phyloP scores from a whole-genome alignment of 176 grass and related monocot species.

The Carex littledalei region DNA sequence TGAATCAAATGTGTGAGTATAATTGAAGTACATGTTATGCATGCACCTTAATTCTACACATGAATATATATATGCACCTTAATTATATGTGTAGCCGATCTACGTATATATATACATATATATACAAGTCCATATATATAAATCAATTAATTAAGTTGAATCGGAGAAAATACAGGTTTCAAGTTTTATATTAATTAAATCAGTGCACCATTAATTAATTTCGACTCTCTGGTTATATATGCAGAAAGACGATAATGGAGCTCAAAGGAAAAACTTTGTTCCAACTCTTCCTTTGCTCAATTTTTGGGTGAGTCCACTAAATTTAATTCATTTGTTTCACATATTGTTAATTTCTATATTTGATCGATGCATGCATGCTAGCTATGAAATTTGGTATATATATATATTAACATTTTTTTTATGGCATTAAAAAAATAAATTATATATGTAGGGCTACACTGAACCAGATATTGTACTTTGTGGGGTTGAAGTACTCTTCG shows the following conservation, averaged over 20 bases:
- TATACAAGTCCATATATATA: not conserved
- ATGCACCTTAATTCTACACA: too few species aligned
- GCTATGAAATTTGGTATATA: not conserved
- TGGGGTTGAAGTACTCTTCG: conserved; percentile 70
- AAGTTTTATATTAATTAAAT: not conserved
- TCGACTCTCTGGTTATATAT: not conserved
- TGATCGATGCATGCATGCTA: not conserved
- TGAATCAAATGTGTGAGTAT: not conserved
- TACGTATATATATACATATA: not conserved
- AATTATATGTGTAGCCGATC: not conserved
- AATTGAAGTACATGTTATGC: not conserved
- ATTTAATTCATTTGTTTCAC: not conserved
- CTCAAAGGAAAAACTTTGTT: conserved; percentile 51
- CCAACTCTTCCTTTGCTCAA: conserved; percentile 69
- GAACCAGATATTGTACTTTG: conserved; percentile 78
- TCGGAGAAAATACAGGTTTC: not conserved
- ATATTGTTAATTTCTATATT: not conserved
- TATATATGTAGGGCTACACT: conserved; percentile 44
- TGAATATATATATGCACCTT: not conserved
- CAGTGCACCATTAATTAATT: not conserved
- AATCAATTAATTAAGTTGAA: not conserved
- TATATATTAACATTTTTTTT: not conserved
- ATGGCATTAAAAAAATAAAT: too few species aligned
- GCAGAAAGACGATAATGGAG: conserved; percentile 37
- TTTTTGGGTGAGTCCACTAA: conserved; percentile 57